Evolutionary conservation across 345 rosid genomes (phyloP).

Genomic region (Eucalyptus erythrocorys): DNA sequence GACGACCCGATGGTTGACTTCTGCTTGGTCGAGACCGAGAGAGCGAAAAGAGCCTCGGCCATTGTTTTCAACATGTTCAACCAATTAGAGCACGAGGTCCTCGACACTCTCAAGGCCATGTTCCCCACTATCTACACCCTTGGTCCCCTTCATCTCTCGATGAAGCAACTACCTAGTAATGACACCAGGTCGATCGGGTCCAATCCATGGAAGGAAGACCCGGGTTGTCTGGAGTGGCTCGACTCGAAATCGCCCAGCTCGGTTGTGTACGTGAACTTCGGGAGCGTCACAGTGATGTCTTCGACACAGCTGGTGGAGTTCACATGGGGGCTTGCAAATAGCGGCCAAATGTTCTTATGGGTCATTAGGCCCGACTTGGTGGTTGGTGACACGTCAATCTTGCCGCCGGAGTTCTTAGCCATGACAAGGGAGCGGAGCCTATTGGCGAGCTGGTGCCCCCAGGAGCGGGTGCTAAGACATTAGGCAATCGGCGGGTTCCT

Average conservation of each 20-base stretch:
- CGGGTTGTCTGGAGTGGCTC: slow-evolving; percentile 33
- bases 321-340: too few species aligned
- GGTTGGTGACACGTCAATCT: too few species aligned
- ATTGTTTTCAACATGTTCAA: slow-evolving; percentile 34
- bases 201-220: slow-evolving; percentile 46
- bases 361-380: too few species aligned
- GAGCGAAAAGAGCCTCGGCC: slow-evolving; percentile 25
- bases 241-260: neutral
- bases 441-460: too few species aligned
- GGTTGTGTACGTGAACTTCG: too few species aligned
- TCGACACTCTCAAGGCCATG: slow-evolving; percentile 8
- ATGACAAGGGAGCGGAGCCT: too few species aligned
- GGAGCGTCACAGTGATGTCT: too few species aligned
- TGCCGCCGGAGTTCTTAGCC: too few species aligned
- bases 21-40: neutral
- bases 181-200: slow-evolving; percentile 9
- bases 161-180: neutral
- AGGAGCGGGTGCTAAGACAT: too few species aligned
- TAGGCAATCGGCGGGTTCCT: too few species aligned
- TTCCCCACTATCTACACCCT: slow-evolving; percentile 28
- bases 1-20: slow-evolving; percentile 15
- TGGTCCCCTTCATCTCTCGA: slow-evolving; percentile 28
- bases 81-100: slow-evolving; percentile 20
- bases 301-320: too few species aligned
- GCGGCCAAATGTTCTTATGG: too few species aligned